Evolutionary conservation across 2,329 filamentous ascomycete genomes (phyloP), one percentile per base, ranked within the genome.

Genomic region (Aspergillus texensis): DNA sequence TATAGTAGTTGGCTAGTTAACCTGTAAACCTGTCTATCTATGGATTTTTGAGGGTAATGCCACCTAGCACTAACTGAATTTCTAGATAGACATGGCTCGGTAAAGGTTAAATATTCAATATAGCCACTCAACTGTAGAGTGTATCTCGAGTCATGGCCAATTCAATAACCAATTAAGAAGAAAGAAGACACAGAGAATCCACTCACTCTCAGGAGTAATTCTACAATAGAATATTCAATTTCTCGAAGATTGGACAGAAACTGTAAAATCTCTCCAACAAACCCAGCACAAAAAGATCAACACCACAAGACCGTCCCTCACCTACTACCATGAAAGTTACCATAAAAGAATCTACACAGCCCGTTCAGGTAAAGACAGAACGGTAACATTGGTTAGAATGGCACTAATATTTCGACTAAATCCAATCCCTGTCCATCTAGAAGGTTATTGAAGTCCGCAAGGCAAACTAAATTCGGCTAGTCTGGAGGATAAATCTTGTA

Each of bases 11-110:
- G 9, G 8, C 19, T 43, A 4, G 8, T 8, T 43, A 43, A 21
- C 21, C 2, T 11, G 21, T 21, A 21, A 43, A 11, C 9, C 10
- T 11, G 41, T 11, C 16, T 21, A n/a, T 43, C 8, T n/a, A 21
- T 21, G 19, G 0, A 0, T 11, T 21, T 21, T n/a, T 2, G 19
- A 11, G 41, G 19, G 2, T 11, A 21, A 43, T 43, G 9, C 8
- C 8, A n/a, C 19, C 3, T 1, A 9, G 19, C 0, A 43, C 8
- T 2, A n/a, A n/a, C 1, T 10, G 9, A 43, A 4, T 0, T 3
- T 6, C 0, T 10, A 43, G 19, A 43, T 12, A 11, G 11, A 21
- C 0, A 43, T 43, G 19, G 41, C 19, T 21, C 9, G 0, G 16
- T 4, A 11, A 8, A 21, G 41, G 8, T 6, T 1, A 21, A 43